Base-by-base conservation (phyloP, 495 filamentous ascomycete genomes). In the Trichoderma orchidacearum region DNA sequence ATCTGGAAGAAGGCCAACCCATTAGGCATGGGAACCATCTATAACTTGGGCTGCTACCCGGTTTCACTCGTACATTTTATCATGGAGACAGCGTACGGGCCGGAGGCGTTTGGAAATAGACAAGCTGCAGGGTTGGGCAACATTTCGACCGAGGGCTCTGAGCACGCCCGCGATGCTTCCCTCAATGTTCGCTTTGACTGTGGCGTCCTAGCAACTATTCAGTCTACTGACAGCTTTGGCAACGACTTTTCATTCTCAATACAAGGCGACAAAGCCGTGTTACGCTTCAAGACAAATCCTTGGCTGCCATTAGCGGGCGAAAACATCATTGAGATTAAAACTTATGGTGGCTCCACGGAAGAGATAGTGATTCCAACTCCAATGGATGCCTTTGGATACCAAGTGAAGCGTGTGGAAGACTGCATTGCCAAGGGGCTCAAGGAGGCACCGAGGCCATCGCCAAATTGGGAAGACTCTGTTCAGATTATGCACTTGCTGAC, bases 1-100 rank as follows among this genome's bases (percentile, higher is more conserved):
- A 48, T 48, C 41, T 48, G 41, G 41, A 48, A 48, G 41, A 48
- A 48, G 41, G 41, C 41, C 41, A 48, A 48, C 15, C 41, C 41
- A 11, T 13, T 48, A 4, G 41, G 41, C 7, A 48, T 48, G 41
- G 41, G 41, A 8, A 48, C 41, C 41, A 48, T 48, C 27, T 48
- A 48, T 23, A 48, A 48, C 11, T 17, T 48, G 41, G 41, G 41
- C 8, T 48, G 41, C 41, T 48, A 48, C 5, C 41, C 41, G 3
- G 41, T 27, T 27, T 48, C 41, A 11, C 41, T 48, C 11, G 41
- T 48, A 9, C 41, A 48, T 2, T 48, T 48, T 3, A 48, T 48
- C 41, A 48, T 48, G 41, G 41, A 48, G 41, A 48, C 41, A 0
- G 41, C 41, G 21, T 48, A 12, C 15, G 41, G 41, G 27, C 9